A percentile compares a stretch with the other conserved stretches of the same genome.
These are phyloP conservation scores for Solanum tacnaense DNA, from an alignment of 257 asterid species.

Conservation along the genomic window DNA sequence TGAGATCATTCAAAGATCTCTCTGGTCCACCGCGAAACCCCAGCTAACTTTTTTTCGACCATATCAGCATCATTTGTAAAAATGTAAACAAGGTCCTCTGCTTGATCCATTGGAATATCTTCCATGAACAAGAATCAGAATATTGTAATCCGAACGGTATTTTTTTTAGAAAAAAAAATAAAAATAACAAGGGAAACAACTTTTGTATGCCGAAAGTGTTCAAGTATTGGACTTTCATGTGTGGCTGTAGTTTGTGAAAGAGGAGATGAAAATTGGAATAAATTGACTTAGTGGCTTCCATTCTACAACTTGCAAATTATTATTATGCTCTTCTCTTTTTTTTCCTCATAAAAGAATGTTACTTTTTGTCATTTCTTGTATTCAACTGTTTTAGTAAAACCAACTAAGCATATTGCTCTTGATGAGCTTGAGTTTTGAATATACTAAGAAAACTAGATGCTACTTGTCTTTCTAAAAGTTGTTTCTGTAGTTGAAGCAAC, in stretches of 20 bases:
- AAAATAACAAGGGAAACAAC: background rate
- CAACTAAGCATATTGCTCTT: background rate
- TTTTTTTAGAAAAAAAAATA: background rate
- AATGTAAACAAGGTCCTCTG: background rate
- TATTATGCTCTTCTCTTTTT: background rate
- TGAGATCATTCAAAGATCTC: conserved; percentile 15
- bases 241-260: conserved; percentile 15
- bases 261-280: conserved; percentile 10
- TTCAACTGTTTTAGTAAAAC: background rate
- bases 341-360: background rate
- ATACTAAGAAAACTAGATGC: background rate
- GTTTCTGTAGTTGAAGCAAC: background rate
- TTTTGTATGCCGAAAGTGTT: conserved; percentile 19
- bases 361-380: background rate
- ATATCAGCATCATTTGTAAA: background rate
- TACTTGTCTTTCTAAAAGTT: background rate
- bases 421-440: background rate
- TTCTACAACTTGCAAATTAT: conserved; percentile 24
- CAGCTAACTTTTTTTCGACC: background rate
- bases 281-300: conserved; percentile 13
- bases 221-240: background rate
- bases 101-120: conserved; percentile 1
- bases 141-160: background rate
- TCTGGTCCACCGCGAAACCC: background rate
- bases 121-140: conserved; percentile 13